These are phyloP conservation scores for Saccharomycopsis microspora DNA, from an alignment of 805 yeast genomes.

Conservation along the genomic window DNA sequence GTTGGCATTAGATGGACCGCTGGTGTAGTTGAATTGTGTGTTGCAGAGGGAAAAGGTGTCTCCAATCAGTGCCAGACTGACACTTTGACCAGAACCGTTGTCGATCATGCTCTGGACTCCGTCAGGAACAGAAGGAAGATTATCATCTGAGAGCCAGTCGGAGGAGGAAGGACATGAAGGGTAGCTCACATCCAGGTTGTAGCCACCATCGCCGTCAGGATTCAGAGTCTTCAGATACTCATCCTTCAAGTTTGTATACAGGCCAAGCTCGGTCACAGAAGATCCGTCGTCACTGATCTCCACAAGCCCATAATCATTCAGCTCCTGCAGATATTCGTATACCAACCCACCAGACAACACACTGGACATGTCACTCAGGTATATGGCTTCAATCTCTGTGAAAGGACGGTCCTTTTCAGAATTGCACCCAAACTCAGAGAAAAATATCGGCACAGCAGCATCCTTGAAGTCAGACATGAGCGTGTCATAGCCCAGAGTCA, in stretches of 20 bases:
- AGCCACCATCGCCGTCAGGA: slow-evolving; percentile 42
- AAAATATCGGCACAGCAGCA: slow-evolving; percentile 70
- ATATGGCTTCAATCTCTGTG: slow-evolving; percentile 67
- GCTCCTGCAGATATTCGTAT: slow-evolving; percentile 79
- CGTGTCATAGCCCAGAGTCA: slow-evolving; percentile 56
- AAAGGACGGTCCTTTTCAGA: slow-evolving; percentile 55
- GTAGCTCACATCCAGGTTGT: slow-evolving; percentile 24
- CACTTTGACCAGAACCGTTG: slow-evolving; percentile 48
- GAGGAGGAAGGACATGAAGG: slow-evolving; percentile 33
- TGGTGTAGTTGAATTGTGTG: slow-evolving; percentile 20
- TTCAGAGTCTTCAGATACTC: slow-evolving; percentile 33
- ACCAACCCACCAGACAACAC: slow-evolving; percentile 93
- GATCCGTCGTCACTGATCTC: slow-evolving; percentile 34
- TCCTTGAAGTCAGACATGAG: slow-evolving; percentile 57
- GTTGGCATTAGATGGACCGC: not conserved
- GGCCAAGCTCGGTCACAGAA: slow-evolving; percentile 20
- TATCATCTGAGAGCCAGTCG: slow-evolving; percentile 5
- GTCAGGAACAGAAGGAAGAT: slow-evolving; percentile 47
- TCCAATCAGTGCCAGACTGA: slow-evolving; percentile 28
- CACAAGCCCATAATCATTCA: slow-evolving; percentile 74
- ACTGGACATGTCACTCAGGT: slow-evolving; percentile 61
- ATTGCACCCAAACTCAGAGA: slow-evolving; percentile 87
- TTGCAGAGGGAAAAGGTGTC: slow-evolving; percentile 27
- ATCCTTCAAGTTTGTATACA: slow-evolving; percentile 44
- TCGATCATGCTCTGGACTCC: slow-evolving; percentile 59